Evolutionary conservation across 768 basidiomycete genomes (phyloP), one percentile per base, ranked within the genome.

Genomic region (Rossbeevera mucosa): DNA sequence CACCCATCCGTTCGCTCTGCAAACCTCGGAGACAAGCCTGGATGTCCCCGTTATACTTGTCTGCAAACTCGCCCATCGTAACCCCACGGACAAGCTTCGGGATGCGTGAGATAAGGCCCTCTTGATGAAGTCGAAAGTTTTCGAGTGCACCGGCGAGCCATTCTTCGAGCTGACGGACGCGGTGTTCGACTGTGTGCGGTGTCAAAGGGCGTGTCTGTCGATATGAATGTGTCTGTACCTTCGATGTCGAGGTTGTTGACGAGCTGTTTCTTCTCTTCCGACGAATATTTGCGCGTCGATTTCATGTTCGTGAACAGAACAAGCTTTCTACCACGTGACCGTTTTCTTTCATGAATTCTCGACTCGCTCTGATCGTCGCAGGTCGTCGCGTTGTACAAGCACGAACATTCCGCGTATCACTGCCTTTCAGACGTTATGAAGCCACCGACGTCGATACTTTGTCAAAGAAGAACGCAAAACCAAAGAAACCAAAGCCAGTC

Each of bases 231-330:
- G 33, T 8, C 1, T 11, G 12, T 58, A 86, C 88, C 85, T 80
- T 91, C 89, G 55, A 91, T 80, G 57, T 90, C 86, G 46, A 91
- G 77, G 66, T 91, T 91, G 43, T 79, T 78, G 36, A 91, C 71
- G 2, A 91, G 77, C 56, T 90, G 86, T 24, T 79, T 73, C 56
- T 90, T 91, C 71, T 91, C 87, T 60, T 89, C 86, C 5, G 74
- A 70, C 7, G 77, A 81, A 62, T 75, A 81, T 58, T 70, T 76
- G 16, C 70, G 60, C 20, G 60, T 60, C 52, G 59, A 42, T 21
- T 65, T 57, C 69, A 69, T 71, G n/a, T n/a, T n/a, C n/a, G n/a
- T n/a, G n/a, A n/a, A n/a, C n/a, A n/a, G n/a, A n/a, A n/a, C n/a
- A n/a, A n/a, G n/a, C n/a, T n/a, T 41, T 41, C 40, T 25, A 22